Evolutionary conservation across 345 rosid species (phyloP), one percentile per base, ranked within the genome.

Genomic region (Dimocarpus longan): DNA sequence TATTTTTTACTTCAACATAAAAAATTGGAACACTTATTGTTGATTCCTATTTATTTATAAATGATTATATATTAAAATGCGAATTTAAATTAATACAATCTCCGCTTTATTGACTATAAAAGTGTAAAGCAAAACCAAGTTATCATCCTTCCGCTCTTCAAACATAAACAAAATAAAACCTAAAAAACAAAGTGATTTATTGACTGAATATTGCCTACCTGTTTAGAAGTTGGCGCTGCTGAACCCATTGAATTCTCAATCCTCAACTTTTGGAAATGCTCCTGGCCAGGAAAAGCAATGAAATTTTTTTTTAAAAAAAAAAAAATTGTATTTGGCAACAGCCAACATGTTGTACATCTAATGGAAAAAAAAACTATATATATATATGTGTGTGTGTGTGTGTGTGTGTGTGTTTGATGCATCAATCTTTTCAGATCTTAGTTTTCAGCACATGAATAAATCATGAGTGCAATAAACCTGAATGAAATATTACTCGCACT

Each of bases 201-300:
- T 16, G 4, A 43, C 3, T 12, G 16, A 48, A 5, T 43, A 5
- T 28, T 28, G 26, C 32, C 66, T 77, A 95, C 99, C 98, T 95
- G 98, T 83, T 95, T 95, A 32, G 89, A 62, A 32, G 99, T 93
- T 71, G 99, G 88, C 75, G 82, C 91, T 8, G 96, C 88, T 43
- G 95, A 86, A 71, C 92, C 79, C 99, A 95, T 93, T 52, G 98
- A 93, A 76, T 85, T 95, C 86, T 95, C 98, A 39, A 90, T 88
- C 81, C 93, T 88, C 71, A 90, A 82, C 79, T 92, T 95, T 83
- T 88, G 95, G 84, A 93, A 93, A 79, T 92, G 93, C 80, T 95
- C 99, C 99, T 93, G 86, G 62, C 80, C 82, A 52, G 65, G 48
- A 63, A 63, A 74, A 32, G 28, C 22, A 67, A 71, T 6, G 52